phyloP scores from a whole-genome alignment of 2,329 filamentous ascomycete genomes.

The Zymoseptoria ardabiliae region DNA sequence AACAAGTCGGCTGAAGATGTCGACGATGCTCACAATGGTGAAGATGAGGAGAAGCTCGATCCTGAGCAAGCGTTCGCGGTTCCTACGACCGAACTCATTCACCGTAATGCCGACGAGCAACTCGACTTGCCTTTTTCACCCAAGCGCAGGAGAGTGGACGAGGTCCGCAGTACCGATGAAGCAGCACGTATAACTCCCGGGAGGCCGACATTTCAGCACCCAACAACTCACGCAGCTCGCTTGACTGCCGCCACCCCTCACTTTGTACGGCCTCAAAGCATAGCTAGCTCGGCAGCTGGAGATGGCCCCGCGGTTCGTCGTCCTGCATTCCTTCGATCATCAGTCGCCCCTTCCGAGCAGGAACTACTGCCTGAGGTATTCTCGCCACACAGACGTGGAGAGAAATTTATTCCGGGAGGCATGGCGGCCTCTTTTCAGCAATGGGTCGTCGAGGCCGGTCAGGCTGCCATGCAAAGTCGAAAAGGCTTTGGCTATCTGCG shows the following conservation, averaged over 20 bases:
- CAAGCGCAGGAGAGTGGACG: constrained; percentile 23
- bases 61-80: constrained; percentile 8
- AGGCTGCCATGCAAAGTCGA: constrained; percentile 21
- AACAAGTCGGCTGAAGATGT: constrained; percentile 19
- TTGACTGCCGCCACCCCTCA: constrained; percentile 3
- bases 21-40: constrained; percentile 15
- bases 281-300: constrained; percentile 5
- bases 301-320: constrained; percentile 17
- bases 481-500: constrained; percentile 16
- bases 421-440: constrained; percentile 43
- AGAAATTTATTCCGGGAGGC: constrained; percentile 44
- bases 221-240: constrained; percentile 14
- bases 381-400: constrained; percentile 45
- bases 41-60: constrained; percentile 26
- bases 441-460: constrained; percentile 44
- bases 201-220: constrained; percentile 13
- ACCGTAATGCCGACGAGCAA: constrained; percentile 3
- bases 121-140: constrained; percentile 20
- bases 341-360: constrained; percentile 24
- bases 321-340: constrained; percentile 35
- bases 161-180: constrained; percentile 2
- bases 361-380: constrained; percentile 46
- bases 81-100: constrained; percentile 11
- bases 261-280: constrained; percentile 10
- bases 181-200: constrained; percentile 5